Base-by-base conservation (phyloP, 495 filamentous ascomycete species). In the Daldinia loculata region DNA sequence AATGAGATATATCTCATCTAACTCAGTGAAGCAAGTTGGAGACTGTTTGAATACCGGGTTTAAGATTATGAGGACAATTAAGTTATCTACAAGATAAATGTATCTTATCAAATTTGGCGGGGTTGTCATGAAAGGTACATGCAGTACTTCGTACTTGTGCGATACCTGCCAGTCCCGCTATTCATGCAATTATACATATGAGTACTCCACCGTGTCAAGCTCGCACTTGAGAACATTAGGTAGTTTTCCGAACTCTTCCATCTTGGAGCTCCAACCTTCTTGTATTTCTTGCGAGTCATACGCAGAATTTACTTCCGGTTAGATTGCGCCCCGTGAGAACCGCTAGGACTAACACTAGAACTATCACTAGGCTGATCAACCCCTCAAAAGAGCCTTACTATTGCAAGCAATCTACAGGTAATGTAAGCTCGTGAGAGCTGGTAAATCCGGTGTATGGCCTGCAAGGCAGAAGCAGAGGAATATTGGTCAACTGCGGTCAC, bases 361-460 rank as follows among this genome's bases (percentile, higher is more conserved):
- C 19, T 32, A 22, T 22, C 55, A 50, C 19, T 32, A 36, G 36
- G 26, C 51, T 48, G 7, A 11, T 48, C 43, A 29, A 53, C 53
- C 53, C 27, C 53, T 56, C 27, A 56, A 32, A 32, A 14, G 24
- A 67, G n/a, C 36, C 56, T 32, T 45, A 26, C n/a, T 17, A 48
- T 61, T 48, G 48, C 29, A 43, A 27, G 48, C 38, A 43, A 36
- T 22, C 30, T 14, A 29, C 29, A 62, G 43, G 59, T 67, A 39
- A 51, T 24, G 38, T 55, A 57, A 66, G 60, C 59, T 67, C 51
- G 27, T 8, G 22, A 34, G 64, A 67, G 64, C 69, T 68, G 26
- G 32, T 53, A 41, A 65, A 39, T 41, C 30, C 48, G 65, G 59
- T 41, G 65, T 38, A 72, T 68, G 65, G 70, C 39, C 55, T 27